Conservation (phyloP, 1,139 yeast genomes). For the Geotrichum siamense region DNA sequence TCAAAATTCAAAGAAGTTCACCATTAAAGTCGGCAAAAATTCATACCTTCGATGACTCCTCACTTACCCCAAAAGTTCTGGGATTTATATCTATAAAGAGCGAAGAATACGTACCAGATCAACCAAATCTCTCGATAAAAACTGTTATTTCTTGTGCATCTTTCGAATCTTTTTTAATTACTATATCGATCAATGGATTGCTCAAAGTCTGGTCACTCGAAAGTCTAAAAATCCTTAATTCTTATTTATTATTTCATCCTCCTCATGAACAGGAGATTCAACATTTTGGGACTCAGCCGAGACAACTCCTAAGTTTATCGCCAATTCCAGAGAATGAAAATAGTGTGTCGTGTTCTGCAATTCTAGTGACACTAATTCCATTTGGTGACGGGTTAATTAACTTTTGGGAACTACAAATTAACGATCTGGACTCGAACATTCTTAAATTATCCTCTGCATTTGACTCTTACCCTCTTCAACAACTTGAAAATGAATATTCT, state of each 20-base stretch:
- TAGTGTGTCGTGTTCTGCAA: conserved; percentile 15
- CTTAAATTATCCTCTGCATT: not conserved
- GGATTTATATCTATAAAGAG: conserved; percentile 23
- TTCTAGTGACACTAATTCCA: conserved; percentile 38
- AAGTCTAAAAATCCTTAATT: conserved; percentile 18
- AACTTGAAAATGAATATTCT: conserved; percentile 33
- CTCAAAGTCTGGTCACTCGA: conserved; percentile 31
- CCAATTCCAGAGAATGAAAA: conserved; percentile 6
- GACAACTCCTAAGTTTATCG: conserved; percentile 10
- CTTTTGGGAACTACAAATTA: conserved; percentile 34
- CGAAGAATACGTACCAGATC: conserved; percentile 31
- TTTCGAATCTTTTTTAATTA: conserved; percentile 20
- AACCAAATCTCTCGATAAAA: conserved; percentile 26
- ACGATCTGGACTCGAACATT: not conserved
- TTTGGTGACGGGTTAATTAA: conserved; percentile 42
- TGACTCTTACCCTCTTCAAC: too few relatives aligned
- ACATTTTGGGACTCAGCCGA: conserved; percentile 13
- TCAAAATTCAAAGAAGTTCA: conserved; percentile 42
- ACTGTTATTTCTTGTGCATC: conserved; percentile 27
- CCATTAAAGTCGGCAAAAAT: conserved; percentile 25
- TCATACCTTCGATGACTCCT: conserved; percentile 23
- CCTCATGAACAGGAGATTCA: not conserved
- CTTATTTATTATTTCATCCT: conserved; percentile 9
- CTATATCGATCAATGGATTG: conserved; percentile 28
- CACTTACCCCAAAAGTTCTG: conserved; percentile 20